phyloP scores from a whole-genome alignment of 805 yeast genomes.

The Komagataella pastoris region DNA sequence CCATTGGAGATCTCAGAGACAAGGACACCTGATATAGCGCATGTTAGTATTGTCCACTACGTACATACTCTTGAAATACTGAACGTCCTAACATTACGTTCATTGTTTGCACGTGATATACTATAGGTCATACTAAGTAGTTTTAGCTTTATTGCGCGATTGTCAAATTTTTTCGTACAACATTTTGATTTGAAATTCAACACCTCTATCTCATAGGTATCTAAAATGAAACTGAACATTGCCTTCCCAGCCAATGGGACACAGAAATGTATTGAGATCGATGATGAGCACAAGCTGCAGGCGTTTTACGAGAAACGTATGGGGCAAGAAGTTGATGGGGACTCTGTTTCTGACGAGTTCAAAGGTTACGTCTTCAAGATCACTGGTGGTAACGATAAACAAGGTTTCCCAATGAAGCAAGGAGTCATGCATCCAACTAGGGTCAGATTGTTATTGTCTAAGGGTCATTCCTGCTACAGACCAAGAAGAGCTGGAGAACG shows the following conservation, averaged over 20 bases:
- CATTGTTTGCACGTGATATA: not conserved
- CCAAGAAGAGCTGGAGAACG: conserved; percentile 99
- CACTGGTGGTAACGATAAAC: conserved; percentile 99
- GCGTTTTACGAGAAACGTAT: conserved; percentile 98
- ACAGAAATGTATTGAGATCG: conserved; percentile 94
- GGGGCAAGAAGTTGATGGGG: conserved; percentile 99
- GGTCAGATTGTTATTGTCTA: conserved; percentile 87
- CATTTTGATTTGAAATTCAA: not conserved
- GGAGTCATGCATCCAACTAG: conserved; percentile 99
- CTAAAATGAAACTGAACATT: conserved; percentile 68
- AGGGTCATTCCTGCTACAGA: conserved; percentile 98
- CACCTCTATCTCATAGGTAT: not conserved
- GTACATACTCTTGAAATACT: not conserved
- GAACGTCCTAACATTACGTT: not conserved
- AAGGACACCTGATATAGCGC: not conserved
- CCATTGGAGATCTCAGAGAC: not conserved
- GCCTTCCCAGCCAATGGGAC: conserved; percentile 99
- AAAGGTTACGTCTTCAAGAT: conserved; percentile 98
- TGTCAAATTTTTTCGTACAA: not conserved
- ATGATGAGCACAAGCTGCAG: conserved; percentile 98
- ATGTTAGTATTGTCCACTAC: too few species aligned
- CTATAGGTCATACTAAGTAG: not conserved
- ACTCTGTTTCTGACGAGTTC: conserved; percentile 96
- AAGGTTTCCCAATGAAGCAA: conserved; percentile 99
- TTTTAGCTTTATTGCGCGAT: not conserved